Evolutionary conservation across 192 early-diverging fungal species (phyloP), one percentile per base, ranked within the genome.

Genomic region (Lobulomyces angularis): DNA sequence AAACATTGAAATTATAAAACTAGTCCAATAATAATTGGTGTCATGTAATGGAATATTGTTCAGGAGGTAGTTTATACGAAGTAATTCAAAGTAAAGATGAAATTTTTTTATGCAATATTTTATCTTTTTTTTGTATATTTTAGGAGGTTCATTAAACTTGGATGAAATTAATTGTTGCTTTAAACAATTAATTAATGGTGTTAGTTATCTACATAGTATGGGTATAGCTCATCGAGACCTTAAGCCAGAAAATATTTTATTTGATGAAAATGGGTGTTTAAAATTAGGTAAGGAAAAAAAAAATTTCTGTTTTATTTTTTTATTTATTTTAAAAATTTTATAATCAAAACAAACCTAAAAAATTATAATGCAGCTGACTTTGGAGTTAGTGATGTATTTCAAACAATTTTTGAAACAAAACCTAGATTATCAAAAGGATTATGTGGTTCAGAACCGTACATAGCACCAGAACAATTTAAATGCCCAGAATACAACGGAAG

Each of bases 31-130:
- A 48, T 19, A 43, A 35, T 7, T 51, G 50, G 50, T 51, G 50
- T 33, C 41, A 51, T 28, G 35, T 51, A 7, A 51, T 51, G 50
- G 50, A 51, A 21, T 51, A 51, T 24, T 51, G 50, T 26, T 28
- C 40, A 28, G 50, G 50, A 9, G 50, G 50, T 27, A 51, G 41
- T 1, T 34, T 51, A 34, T 51, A 23, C 5, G 50, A 51, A 19
- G 18, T 51, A 2, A 25, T 51, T 2, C 32, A n/a, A n/a, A n/a
- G n/a, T n/a, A n/a, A n/a, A n/a, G n/a, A n/a, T n/a, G n/a, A n/a
- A n/a, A n/a, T n/a, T n/a, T n/a, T n/a, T n/a, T n/a, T n/a, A n/a
- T n/a, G n/a, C n/a, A n/a, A n/a, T n/a, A n/a, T n/a, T n/a, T n/a
- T n/a, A n/a, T n/a, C n/a, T n/a, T n/a, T n/a, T n/a, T n/a, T n/a